Percentiles rank a stretch among this genome's conserved stretches.
Evolutionary conservation across 78 protist genomes (phyloP).

Genomic region (slime mould (Dictyostelium discoideum)): DNA sequence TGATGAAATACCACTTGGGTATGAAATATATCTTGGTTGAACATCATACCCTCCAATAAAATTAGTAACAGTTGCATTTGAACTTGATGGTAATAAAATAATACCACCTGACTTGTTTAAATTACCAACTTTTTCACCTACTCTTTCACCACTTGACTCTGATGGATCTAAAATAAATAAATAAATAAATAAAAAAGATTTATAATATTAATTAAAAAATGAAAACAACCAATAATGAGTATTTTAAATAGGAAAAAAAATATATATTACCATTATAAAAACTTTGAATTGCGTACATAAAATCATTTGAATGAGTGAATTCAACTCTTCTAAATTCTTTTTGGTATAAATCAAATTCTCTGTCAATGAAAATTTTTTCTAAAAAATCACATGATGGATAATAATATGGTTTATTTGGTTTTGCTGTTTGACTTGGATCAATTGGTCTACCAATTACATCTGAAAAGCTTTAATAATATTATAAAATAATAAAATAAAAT

Average conservation of each 20-base stretch:
- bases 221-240: no score
- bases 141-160: not conserved
- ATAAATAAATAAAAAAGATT: no score
- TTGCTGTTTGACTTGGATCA: not conserved
- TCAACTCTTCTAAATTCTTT: not conserved
- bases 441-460: not conserved
- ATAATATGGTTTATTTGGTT: not conserved
- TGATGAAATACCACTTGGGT: not conserved
- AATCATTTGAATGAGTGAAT: not conserved
- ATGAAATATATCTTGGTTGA: not conserved
- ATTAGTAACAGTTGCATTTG: not conserved
- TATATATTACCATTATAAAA: not conserved
- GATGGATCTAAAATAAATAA: not conserved
- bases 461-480: not conserved
- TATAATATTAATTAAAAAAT: no score
- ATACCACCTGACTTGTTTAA: not conserved
- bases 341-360: not conserved
- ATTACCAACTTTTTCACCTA: not conserved
- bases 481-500: no score
- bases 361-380: not conserved
- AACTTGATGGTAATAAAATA: not conserved
- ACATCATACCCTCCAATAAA: not conserved
- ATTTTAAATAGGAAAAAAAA: no score
- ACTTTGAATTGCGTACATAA: not conserved
- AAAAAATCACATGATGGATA: slow-evolving; percentile 1